Base-by-base conservation (phyloP, 2,329 filamentous ascomycete species). In the Talaromyces marneffei region DNA sequence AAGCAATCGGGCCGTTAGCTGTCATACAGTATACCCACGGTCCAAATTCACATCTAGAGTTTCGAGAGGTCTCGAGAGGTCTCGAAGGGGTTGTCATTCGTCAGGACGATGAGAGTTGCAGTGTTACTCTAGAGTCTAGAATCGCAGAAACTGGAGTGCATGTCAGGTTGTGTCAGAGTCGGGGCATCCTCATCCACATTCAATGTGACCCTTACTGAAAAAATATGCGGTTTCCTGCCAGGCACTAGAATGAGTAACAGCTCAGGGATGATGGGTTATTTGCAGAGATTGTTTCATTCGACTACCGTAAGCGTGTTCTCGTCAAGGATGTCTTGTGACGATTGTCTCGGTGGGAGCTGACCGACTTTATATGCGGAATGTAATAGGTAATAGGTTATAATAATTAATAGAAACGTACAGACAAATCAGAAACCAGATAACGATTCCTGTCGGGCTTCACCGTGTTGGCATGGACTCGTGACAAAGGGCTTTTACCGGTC, bases 1-100 rank as follows among this genome's bases (percentile, higher is more conserved):
- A 50, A 31, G 25, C 46, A 50, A 3, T 52, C 48, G 48, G 48
- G 48, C 48, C 48, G 48, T 52, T 52, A 52, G n/a, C 27, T 52
- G 48, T 52, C 48, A 52, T 35, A n/a, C n/a, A n/a, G n/a, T n/a
- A n/a, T n/a, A 33, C 48, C n/a, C 48, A 35, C 46, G n/a, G 12
- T 33, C 48, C n/a, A 20, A 48, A 48, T 27, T 23, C 16, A 31
- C 48, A 33, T 1, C 29, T 29, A 35, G 6, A 52, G 27, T 14
- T 29, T 52, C 29, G 48, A 29, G 29, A 52, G 29, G 27, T 10
- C 10, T 5, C 12, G 12, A 20, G n/a, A 12, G n/a, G n/a, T n/a
- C n/a, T n/a, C n/a, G n/a, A n/a, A n/a, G n/a, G n/a, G n/a, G n/a
- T n/a, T 33, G 27, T 33, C 29, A 52, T 33, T 52, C 48, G 48